Base-by-base conservation (phyloP, 1,284 basidiomycete genomes). In the Tetrapyrgos nigripes region DNA sequence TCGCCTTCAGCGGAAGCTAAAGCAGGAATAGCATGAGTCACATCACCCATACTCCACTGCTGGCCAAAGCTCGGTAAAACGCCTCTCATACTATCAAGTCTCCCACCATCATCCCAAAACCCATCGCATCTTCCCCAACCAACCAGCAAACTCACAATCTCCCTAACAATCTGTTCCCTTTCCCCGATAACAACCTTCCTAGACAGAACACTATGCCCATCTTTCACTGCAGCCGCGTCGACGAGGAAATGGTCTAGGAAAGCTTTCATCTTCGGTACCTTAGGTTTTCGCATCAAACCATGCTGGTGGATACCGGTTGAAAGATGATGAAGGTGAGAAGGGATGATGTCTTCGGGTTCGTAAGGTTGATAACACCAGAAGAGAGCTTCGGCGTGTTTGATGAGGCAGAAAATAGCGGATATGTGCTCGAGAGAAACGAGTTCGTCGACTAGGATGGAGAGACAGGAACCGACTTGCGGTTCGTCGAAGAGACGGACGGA, bases 401-500 rank as follows among this genome's bases (percentile, higher is more conserved):
- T 53, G 17, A 60, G 51, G 24, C 44, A 45, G 24, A 44, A 66
- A 13, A 70, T 61, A 2, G 68, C 70, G 21, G 68, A 64, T 9
- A 75, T 59, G 53, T 77, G 70, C 61, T 77, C 73, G 14, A 73
- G 56, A 4, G 67, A 61, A 5, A 28, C 50, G 58, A 73, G 66
- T 35, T 68, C 63, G 27, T 61, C 58, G 8, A 71, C 55, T 9
- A 76, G 60, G 28, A 70, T 61, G 10, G 65, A 60, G 27, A 75
- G 53, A 50, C 72, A 75, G 13, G 64, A 52, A 56, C 61, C 58
- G 17, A 73, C 66, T 29, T 66, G 66, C 0, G 64, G 56, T n/a
- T 62, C 57, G 21, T 64, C 53, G 24, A 73, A 43, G 24, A 77
- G 58, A 11, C 57, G 53, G 8, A 58, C 45, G 5, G 61, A 55